Base-by-base conservation (phyloP, 1,284 basidiomycete species). In the Ustilago curta region DNA sequence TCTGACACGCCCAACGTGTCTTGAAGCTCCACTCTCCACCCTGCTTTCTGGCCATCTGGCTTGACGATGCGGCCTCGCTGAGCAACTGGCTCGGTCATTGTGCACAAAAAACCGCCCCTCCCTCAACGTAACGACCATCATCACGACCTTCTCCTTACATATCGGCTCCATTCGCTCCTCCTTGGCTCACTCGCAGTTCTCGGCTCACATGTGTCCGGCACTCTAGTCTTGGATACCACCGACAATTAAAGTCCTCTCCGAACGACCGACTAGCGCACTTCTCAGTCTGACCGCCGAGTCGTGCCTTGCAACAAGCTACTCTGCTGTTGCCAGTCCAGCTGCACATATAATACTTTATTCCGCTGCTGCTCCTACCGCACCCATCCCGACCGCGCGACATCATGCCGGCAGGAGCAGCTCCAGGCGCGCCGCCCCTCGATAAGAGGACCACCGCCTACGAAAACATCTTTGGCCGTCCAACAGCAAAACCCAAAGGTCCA, bases 391-490 rank as follows among this genome's bases (percentile, higher is more conserved):
- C 47, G 42, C 21, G 25, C 53, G 2, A 58, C 58, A 66, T 5
- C 40, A 72, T 72, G 70, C 59, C 65, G 58, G 56, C 70, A 50
- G 70, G 70, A 68, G 61, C 71, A 66, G 71, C 58, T 32, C 65
- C 65, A 16, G 59, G 71, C 29, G 66, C 44, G 35, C 68, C 44
- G 35, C 68, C 73, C 18, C 78, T 79, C 47, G 80, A 82, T 65
- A 82, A 82, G 61, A 69, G 80, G 58, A 82, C 80, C 21, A 78
- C 78, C 32, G 80, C 80, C 43, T 82, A 81, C 62, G 79, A 82
- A 57, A 81, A 75, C 70, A 82, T 82, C 70, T 82, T 82, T 55
- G 80, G 80, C 29, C 63, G 80, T n/a, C 80, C 80, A 16, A 68
- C 75, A 8, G 78, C 79, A 12, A 79, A 78, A 43, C 80, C 79